These are phyloP conservation scores for Phialemoniopsis sp. DNA, from an alignment of 2,329 filamentous ascomycete genomes.

Conservation along the genomic window DNA sequence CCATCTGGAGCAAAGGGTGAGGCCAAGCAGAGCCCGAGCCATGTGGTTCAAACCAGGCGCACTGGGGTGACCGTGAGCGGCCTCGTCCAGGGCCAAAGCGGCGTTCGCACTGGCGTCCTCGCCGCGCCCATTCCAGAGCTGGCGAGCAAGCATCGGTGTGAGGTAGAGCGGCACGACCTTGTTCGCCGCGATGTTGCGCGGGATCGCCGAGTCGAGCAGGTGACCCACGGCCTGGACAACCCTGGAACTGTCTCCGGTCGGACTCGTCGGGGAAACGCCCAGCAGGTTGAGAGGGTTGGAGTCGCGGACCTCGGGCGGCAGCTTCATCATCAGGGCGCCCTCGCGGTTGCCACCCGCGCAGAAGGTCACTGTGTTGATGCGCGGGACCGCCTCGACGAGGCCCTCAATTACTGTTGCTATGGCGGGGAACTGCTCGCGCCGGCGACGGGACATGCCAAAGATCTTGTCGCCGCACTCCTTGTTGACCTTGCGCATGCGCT, in stretches of 20 bases:
- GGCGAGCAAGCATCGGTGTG: constrained; percentile 38
- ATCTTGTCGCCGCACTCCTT: constrained; percentile 48
- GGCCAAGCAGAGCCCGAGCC: constrained; percentile 64
- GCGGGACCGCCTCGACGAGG: constrained; percentile 64
- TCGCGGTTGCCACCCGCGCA: constrained; percentile 83
- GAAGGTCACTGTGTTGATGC: constrained; percentile 72
- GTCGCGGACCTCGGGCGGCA: constrained; percentile 55
- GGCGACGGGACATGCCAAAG: constrained; percentile 75
- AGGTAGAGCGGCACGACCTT: constrained; percentile 38
- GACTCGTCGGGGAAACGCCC: constrained; percentile 3
- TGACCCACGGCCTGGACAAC: not conserved
- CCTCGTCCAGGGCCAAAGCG: constrained; percentile 67
- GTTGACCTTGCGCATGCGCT: constrained; percentile 47
- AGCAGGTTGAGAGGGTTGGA: constrained; percentile 57
- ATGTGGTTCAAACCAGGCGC: constrained; percentile 72
- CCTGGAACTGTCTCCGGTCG: not conserved
- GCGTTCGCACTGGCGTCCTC: constrained; percentile 50
- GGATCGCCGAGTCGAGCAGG: constrained; percentile 21
- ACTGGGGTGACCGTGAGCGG: constrained; percentile 63
- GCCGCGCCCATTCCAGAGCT: constrained; percentile 49
- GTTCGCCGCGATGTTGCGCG: constrained; percentile 18
- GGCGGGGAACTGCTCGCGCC: constrained; percentile 78
- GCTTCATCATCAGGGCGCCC: constrained; percentile 71
- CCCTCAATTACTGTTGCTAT: constrained; percentile 78
- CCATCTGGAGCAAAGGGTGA: constrained; percentile 73